phyloP scores from a whole-genome alignment of 768 basidiomycete species.

The Leccinum barrowsii region DNA sequence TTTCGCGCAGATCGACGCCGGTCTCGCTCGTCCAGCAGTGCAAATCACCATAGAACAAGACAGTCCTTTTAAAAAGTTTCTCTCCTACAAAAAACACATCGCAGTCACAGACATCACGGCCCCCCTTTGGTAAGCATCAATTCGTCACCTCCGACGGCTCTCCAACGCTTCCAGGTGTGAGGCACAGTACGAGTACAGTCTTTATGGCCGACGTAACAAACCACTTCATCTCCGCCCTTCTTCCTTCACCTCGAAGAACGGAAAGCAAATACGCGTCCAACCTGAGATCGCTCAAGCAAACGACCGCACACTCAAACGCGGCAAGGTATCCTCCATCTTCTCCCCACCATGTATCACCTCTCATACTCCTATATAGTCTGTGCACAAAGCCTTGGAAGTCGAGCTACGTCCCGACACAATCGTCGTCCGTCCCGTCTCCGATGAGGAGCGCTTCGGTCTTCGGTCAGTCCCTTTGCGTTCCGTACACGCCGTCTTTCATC shows the following conservation, averaged over 20 bases:
- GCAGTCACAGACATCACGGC: slow-evolving; percentile 63
- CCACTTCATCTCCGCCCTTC: slow-evolving; percentile 50
- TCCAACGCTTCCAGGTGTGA: slow-evolving; percentile 56
- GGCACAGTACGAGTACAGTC: slow-evolving; percentile 72
- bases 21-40: slow-evolving; percentile 31
- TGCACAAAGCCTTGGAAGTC: slow-evolving; percentile 75
- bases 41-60: slow-evolving; percentile 28
- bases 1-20: slow-evolving; percentile 37
- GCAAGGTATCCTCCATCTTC: slow-evolving; percentile 42
- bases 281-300: slow-evolving; percentile 50
- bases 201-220: slow-evolving; percentile 53
- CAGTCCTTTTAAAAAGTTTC: slow-evolving; percentile 42
- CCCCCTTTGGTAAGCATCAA: slow-evolving; percentile 51
- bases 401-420: slow-evolving; percentile 63
- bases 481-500: background rate
- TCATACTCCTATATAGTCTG: slow-evolving; percentile 38
- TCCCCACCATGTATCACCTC: background rate
- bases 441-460: slow-evolving; percentile 78
- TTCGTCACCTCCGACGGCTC: background rate
- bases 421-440: slow-evolving; percentile 43
- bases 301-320: slow-evolving; percentile 50
- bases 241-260: slow-evolving; percentile 52
- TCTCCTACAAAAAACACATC: slow-evolving; percentile 40
- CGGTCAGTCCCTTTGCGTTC: slow-evolving; percentile 41
- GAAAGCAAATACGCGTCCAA: slow-evolving; percentile 58